Conservation (phyloP, 768 basidiomycete species). For the Clitopilus hobsonii region DNA sequence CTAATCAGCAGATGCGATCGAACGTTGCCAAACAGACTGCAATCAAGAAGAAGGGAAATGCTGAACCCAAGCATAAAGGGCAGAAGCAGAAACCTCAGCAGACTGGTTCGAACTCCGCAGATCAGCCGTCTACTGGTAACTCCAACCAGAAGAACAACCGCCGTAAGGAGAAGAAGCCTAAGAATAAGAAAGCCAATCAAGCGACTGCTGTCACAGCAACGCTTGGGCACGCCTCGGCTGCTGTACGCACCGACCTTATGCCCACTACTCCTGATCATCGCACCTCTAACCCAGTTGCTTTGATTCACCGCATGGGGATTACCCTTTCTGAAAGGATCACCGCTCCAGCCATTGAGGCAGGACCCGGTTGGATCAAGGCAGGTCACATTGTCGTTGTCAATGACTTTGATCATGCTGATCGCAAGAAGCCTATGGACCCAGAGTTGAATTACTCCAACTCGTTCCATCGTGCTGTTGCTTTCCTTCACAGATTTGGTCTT, state of each 20-base stretch:
- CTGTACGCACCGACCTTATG: background rate
- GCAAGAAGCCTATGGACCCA: too few relatives aligned
- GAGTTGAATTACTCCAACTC: too few relatives aligned
- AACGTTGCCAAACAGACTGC: background rate
- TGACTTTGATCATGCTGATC: too few relatives aligned
- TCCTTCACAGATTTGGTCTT: too few relatives aligned
- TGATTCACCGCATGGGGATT: background rate
- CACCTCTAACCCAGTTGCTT: background rate
- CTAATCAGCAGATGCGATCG: background rate
- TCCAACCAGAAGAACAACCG: background rate
- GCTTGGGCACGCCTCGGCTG: background rate
- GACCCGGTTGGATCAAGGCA: background rate
- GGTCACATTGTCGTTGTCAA: background rate
- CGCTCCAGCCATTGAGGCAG: background rate
- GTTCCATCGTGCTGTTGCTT: too few relatives aligned
- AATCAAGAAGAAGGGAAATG: background rate
- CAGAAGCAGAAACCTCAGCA: background rate
- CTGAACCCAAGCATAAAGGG: background rate
- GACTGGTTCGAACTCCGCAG: background rate
- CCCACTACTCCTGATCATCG: background rate
- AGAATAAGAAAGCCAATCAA: background rate
- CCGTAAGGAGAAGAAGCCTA: background rate
- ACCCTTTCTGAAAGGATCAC: background rate
- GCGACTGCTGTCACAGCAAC: too few relatives aligned
- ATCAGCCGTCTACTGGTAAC: background rate